Evolutionary conservation across 2,329 filamentous ascomycete species (phyloP), one percentile per base, ranked within the genome.

Genomic region (Ophiostoma perfectum): DNA sequence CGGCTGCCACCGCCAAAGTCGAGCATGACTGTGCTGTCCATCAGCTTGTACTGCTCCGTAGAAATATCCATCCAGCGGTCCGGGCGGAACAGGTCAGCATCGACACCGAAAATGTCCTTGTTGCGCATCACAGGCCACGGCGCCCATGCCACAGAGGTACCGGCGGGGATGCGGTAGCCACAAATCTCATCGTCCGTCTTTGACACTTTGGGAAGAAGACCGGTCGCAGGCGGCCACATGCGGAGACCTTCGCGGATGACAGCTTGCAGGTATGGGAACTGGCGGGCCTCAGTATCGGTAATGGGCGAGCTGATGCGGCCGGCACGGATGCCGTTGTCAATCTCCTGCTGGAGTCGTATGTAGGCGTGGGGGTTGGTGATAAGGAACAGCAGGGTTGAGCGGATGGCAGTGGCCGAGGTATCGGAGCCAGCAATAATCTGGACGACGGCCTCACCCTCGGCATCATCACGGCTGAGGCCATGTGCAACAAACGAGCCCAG

Each of bases 191-290:
- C 80, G 27, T 77, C 77, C 0, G 74, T 72, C 4, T 79, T 78
- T 11, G 79, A 76, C 1, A 76, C 76, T 65, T 70, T 70, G 63
- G 69, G 69, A 36, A 70, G 60, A 41, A 72, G 60, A 0, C 78
- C 78, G 0, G 77, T 77, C 0, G 80, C 77, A 0, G 81, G 81
- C 1, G 82, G 80, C 70, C 77, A 79, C 38, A 84, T 77, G 0
- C 83, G 77, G 18, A 84, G 74, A 0, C 78, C 80, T 71, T 85
- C 83, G 64, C 80, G 80, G 52, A 85, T 79, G 7, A 81, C 80
- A 0, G 83, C 83, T 70, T 82, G 79, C 9, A 86, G 76, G 69
- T 83, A 85, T 0, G 78, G 78, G 11, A 84, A 75, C 6, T 72
- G 71, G 27, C 77, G 76, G 0, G 78, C 78, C 70, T 82, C 78